Base-by-base conservation (phyloP, 306 rosid genomes). In the Prunus padus region DNA sequence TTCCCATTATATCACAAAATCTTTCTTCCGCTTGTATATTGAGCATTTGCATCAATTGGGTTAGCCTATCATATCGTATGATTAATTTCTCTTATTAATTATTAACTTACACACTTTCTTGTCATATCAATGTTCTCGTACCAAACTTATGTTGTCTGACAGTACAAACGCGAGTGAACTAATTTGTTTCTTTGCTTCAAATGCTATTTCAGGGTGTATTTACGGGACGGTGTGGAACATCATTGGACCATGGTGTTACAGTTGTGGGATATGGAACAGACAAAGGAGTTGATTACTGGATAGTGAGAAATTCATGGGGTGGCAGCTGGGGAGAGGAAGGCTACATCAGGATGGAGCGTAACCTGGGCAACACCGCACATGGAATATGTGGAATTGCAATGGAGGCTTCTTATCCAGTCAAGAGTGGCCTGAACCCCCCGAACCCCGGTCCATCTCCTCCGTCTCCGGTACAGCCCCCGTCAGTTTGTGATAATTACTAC, bases 381-480 rank as follows among this genome's bases (percentile, higher is more conserved):
- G 97, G 98, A 4, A 86, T 80, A 60, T 94, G 97, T 76, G 98
- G 97, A 72, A 94, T 94, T 74, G 87, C 96, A 11, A 86, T 86
- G 81, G 78, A 84, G 72, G 19, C 98, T 40, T 91, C 93, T 8
- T 94, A 94, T 77, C 97, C 98, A 1, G 75, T 83, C 68, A 91
- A 94, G 90, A 74, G 59, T 0, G 91, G 96, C 46, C 83, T 57
- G 71, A 91, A 91, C 56, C 97, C 91, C 8, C 93, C 96, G 1
- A 92, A 96, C 28, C 99, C 99, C 0, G 96, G 93, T 25, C 98
- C 98, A 18, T 87, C 99, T 73, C 99, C 99, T 37, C 99, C 99
- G 20, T 72, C 97, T 69, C 99, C 99, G 0, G 78, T 92, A 67
- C 78, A 49, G 59, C 98, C 99, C 33, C 99, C 97, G 30, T 55